Percentiles rank a stretch among this genome's conserved stretches.
Conservation (phyloP, 2,329 filamentous ascomycete genomes). For the Tothia fuscella region DNA sequence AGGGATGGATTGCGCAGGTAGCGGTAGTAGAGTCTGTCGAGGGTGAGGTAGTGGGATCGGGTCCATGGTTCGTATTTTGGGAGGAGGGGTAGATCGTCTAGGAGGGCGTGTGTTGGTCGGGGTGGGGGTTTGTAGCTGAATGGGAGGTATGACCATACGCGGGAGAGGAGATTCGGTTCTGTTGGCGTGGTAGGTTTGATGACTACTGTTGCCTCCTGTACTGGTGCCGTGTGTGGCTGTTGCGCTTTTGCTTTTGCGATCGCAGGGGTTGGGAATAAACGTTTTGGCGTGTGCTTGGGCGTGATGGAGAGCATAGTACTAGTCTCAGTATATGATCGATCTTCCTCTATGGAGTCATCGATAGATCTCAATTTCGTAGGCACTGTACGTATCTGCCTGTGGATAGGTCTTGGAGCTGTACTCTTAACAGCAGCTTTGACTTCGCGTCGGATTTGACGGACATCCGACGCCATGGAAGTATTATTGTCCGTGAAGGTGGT, state of each 20-base stretch:
- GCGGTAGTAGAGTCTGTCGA: conserved; percentile 24
- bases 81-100: conserved; percentile 13
- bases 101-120: conserved; percentile 5
- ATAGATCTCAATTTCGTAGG: conserved; percentile 4
- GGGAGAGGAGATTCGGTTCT: neutral
- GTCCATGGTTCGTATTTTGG: conserved; percentile 28
- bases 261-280: neutral
- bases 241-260: neutral
- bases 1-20: conserved; percentile 21
- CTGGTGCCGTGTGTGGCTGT: neutral
- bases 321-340: neutral
- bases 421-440: neutral
- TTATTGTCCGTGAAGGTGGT: neutral
- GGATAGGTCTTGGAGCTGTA: neutral
- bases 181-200: neutral
- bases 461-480: conserved; percentile 4
- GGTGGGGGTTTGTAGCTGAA: conserved; percentile 1
- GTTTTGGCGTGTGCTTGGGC: neutral
- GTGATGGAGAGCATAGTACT: neutral
- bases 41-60: conserved; percentile 27
- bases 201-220: neutral
- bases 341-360: neutral
- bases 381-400: neutral
- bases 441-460: conserved; percentile 6
- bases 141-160: neutral